Percentiles rank a stretch among this genome's conserved stretches.
Evolutionary conservation across 352 stramenopile genomes (phyloP).

Genomic region (Phytophthora ramorum): DNA sequence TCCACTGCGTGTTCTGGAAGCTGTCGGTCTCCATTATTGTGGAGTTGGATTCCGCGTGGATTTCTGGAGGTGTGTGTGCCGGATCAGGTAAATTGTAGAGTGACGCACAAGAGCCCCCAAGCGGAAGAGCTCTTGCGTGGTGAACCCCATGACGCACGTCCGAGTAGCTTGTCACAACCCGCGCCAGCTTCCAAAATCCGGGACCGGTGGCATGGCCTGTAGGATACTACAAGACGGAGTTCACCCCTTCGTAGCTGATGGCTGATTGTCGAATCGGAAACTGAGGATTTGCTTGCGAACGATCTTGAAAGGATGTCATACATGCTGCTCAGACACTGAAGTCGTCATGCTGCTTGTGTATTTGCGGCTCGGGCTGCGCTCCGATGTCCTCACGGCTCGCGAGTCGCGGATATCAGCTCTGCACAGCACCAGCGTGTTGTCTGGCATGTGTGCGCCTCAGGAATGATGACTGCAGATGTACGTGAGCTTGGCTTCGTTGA

Average conservation of each 20-base stretch:
- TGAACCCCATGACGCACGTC: not conserved
- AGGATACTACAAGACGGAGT: not conserved
- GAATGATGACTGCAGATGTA: not conserved
- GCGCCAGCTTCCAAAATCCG: constrained; percentile 2
- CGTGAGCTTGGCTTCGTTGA: not conserved
- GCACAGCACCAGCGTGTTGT: no score
- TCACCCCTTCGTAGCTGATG: not conserved
- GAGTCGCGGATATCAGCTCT: no score
- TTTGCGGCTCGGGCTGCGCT: not conserved
- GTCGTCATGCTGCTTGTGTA: not conserved
- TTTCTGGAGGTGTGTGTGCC: constrained; percentile 6
- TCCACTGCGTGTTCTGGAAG: constrained; percentile 59
- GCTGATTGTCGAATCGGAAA: constrained; percentile 4
- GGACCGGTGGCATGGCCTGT: constrained; percentile 6
- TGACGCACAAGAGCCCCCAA: constrained; percentile 17
- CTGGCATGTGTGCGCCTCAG: no score
- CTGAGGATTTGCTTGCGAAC: constrained; percentile 2
- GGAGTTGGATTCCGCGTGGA: not conserved
- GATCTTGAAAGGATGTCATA: constrained; percentile 8
- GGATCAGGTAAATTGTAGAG: constrained; percentile 21
- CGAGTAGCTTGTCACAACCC: constrained; percentile 16
- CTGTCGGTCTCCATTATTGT: constrained; percentile 15
- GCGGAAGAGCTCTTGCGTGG: constrained; percentile 5
- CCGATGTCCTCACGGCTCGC: not conserved
- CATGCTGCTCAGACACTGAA: not conserved